These are phyloP conservation scores for Amanita muscaria DNA, from an alignment of 768 basidiomycete species.

Conservation along the genomic window DNA sequence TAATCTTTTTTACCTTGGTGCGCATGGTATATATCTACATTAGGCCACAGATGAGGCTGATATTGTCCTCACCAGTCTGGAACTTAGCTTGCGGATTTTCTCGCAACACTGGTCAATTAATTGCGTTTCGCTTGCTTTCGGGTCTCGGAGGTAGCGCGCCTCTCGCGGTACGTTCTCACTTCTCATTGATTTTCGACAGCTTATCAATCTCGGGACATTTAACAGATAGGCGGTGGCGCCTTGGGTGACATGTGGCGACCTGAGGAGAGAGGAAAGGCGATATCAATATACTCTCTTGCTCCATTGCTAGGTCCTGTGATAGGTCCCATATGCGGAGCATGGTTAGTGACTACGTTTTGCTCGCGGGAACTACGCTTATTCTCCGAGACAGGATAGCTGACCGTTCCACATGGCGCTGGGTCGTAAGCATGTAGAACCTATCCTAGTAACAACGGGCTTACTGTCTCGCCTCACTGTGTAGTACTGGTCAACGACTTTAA, in stretches of 20 bases:
- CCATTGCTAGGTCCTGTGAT: conserved; percentile 59
- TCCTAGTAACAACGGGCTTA: too few relatives aligned
- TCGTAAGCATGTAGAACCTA: conserved; percentile 30
- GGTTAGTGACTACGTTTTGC: not conserved
- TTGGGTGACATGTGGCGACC: conserved; percentile 53
- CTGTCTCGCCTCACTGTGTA: conserved; percentile 13
- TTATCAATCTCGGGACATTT: not conserved
- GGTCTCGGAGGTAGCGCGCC: conserved; percentile 72
- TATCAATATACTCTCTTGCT: conserved; percentile 56
- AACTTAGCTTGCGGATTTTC: conserved; percentile 60
- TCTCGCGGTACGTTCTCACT: conserved; percentile 43
- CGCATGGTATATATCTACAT: too few relatives aligned
- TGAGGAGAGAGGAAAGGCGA: conserved; percentile 56
- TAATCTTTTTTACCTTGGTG: conserved; percentile 63
- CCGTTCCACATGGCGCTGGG: conserved; percentile 64
- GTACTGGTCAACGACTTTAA: conserved; percentile 63
- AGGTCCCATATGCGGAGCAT: conserved; percentile 49
- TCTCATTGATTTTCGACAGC: conserved; percentile 23
- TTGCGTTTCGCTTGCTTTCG: conserved; percentile 60
- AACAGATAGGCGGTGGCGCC: conserved; percentile 53
- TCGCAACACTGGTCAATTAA: conserved; percentile 44
- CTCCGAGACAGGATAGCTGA: conserved; percentile 41
- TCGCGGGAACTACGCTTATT: not conserved
- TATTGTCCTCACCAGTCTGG: conserved; percentile 33
- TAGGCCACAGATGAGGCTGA: not conserved